Conservation (phyloP, 192 early-diverging fungal genomes). For the Mortierella antarctica region DNA sequence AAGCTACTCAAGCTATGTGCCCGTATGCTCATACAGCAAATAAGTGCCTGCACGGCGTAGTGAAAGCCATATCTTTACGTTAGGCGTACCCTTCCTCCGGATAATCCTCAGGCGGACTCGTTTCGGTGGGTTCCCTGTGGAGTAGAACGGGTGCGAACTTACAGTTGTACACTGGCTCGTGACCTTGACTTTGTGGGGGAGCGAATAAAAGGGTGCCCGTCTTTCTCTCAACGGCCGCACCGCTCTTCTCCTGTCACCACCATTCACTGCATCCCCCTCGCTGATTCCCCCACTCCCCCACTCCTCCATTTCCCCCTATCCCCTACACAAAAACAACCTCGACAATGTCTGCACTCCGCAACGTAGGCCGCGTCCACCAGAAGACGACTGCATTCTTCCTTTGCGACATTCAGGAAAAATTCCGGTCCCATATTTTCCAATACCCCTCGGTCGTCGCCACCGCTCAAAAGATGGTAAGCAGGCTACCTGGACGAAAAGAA, state of each 20-base stretch:
- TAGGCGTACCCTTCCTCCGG: too few relatives aligned
- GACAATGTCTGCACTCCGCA: conserved; percentile 49
- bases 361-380: conserved; percentile 63
- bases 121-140: too few relatives aligned
- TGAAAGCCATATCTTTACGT: too few relatives aligned
- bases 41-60: too few relatives aligned
- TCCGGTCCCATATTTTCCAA: conserved; percentile 81
- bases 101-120: too few relatives aligned
- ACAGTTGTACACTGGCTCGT: too few relatives aligned
- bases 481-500: neutral
- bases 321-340: neutral
- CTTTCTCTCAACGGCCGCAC: neutral
- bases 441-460: conserved; percentile 85
- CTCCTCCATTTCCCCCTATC: neutral
- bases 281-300: neutral
- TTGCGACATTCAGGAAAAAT: conserved; percentile 94
- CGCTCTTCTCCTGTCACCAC: too few relatives aligned
- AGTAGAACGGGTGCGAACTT: too few relatives aligned
- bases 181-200: too few relatives aligned
- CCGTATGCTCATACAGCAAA: too few relatives aligned
- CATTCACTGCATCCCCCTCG: neutral
- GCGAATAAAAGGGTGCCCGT: neutral
- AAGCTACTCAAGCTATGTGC: too few relatives aligned
- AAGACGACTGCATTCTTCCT: conserved; percentile 86
- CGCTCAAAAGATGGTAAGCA: conserved; percentile 85